These are phyloP conservation scores for Eucalyptus curtisii DNA, from an alignment of 345 rosid species.

Conservation along the genomic window DNA sequence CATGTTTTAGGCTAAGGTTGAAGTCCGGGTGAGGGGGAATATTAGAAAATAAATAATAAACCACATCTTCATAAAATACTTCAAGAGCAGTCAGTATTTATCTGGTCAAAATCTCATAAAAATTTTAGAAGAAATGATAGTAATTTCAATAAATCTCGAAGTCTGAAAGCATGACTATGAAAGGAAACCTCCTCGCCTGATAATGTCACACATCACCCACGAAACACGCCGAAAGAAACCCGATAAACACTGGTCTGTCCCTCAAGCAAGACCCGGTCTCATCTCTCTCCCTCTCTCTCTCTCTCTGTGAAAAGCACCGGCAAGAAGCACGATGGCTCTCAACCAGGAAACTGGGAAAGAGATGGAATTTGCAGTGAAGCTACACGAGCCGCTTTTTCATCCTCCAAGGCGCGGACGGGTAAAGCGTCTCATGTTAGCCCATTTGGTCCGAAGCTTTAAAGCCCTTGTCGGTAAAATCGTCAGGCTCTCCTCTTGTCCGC, in stretches of 20 bases:
- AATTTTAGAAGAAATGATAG: too few species aligned
- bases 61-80: rapidly evolving
- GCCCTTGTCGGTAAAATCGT: neutral
- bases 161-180: too few species aligned
- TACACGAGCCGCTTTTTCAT: neutral
- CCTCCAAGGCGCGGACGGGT: neutral
- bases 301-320: neutral
- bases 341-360: neutral
- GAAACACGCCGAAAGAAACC: neutral
- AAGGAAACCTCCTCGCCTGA: neutral
- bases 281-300: neutral
- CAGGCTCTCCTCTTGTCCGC: neutral
- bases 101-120: too few species aligned
- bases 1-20: too few species aligned
- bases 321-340: neutral
- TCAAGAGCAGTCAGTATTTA: rapidly evolving
- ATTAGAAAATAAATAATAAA: too few species aligned
- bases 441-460: neutral
- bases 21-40: rapidly evolving
- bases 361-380: neutral
- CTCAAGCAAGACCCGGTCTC: neutral
- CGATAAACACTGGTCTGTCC: neutral
- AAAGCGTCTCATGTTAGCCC: neutral
- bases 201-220: neutral
- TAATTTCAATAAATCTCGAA: too few species aligned